Base-by-base conservation (phyloP, 2,329 filamentous ascomycete species). In the Fusarium sp. region DNA sequence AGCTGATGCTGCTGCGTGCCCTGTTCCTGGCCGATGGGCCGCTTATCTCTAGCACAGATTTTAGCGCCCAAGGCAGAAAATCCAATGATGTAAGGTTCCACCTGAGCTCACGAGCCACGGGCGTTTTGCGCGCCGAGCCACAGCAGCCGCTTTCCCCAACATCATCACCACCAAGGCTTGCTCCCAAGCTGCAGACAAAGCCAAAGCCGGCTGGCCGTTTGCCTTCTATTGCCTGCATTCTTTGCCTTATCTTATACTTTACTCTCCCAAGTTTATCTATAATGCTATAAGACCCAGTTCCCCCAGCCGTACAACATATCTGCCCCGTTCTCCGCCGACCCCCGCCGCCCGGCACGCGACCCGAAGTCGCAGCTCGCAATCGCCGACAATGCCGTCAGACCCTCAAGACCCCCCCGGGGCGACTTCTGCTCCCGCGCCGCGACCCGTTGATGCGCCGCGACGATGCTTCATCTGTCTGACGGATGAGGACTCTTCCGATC, bases 391-490 rank as follows among this genome's bases (percentile, higher is more conserved):
- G 62, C 36, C 68, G 36, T 68, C 69, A 59, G 56, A 66, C 28
- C 51, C 54, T 34, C 50, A 60, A 61, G 50, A 68, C 27, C 10
- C 52, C 28, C 31, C 60, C n/a, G 43, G 36, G 13, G 34, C 15
- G 40, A 27, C 61, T 52, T 41, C 50, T 46, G 34, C 51, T 13
- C 18, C 53, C 18, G 37, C 57, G 15, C 40, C 60, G 13, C 71
- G 64, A 46, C 13, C 54, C 3, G 13, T 66, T 44, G 75, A 81
- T 40, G 64, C 74, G 5, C 78, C 76, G 16, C 82, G 82, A 52
- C 84, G 83, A 75, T 91, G 89, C 82, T 91, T 90, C 80, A 89
- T 91, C 74, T 91, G 89, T 76, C 84, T 90, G 31, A 85, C 83
- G 68, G 89, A 89, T 52, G 83, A 89, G 68, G 82, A 82, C 28